Conservation (phyloP, 352 stramenopile species). For the Phytophthora pini region DNA sequence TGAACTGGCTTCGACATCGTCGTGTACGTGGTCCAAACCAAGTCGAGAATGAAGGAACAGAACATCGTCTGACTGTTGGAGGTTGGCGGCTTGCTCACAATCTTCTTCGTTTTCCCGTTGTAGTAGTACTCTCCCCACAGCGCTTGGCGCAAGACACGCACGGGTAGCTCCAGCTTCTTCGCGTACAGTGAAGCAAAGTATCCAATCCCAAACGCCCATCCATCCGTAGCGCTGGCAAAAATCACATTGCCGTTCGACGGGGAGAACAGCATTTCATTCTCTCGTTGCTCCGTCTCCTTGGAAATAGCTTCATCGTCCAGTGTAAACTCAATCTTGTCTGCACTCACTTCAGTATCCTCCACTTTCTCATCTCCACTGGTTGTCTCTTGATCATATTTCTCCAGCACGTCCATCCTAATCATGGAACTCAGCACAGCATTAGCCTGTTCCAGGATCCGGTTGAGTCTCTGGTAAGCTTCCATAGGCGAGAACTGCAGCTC, state of each 20-base stretch:
- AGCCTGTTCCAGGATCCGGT: slow-evolving; percentile 92
- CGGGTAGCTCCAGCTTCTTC: slow-evolving; percentile 73
- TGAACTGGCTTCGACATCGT: slow-evolving; percentile 50
- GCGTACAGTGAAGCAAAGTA: slow-evolving; percentile 80
- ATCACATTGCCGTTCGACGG: slow-evolving; percentile 92
- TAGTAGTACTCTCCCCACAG: slow-evolving; percentile 94
- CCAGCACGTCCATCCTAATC: slow-evolving; percentile 78
- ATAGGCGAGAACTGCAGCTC: slow-evolving; percentile 92
- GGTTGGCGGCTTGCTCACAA: slow-evolving; percentile 79
- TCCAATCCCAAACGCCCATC: slow-evolving; percentile 93
- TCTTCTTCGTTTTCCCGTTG: slow-evolving; percentile 92
- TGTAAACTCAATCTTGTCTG: slow-evolving; percentile 22
- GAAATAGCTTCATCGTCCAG: slow-evolving; percentile 63
- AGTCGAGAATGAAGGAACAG: slow-evolving; percentile 91
- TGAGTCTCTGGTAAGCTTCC: slow-evolving; percentile 94
- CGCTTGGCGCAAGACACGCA: slow-evolving; percentile 69
- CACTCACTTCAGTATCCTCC: slow-evolving; percentile 10
- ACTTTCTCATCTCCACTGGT: slow-evolving; percentile 13
- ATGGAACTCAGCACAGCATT: slow-evolving; percentile 88
- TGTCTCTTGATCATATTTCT: slow-evolving; percentile 59
- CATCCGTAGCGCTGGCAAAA: slow-evolving; percentile 92
- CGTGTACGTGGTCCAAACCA: slow-evolving; percentile 91
- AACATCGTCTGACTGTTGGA: slow-evolving; percentile 90
- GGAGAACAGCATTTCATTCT: slow-evolving; percentile 87
- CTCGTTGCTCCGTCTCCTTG: slow-evolving; percentile 67